Conservation (phyloP, 2,329 filamentous ascomycete species). For the Trichoderma guizhouense region DNA sequence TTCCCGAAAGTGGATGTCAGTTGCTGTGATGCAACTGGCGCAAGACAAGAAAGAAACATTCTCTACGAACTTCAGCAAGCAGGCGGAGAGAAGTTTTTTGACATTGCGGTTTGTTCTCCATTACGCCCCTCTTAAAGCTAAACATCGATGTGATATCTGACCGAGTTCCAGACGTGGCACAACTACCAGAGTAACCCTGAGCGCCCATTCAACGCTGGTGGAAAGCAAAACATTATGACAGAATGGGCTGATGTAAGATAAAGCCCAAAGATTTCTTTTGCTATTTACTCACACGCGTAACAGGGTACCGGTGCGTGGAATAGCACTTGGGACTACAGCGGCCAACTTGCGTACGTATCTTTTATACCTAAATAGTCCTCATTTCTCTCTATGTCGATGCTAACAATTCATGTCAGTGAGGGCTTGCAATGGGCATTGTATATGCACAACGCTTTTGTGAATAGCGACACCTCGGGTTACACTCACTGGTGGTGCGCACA, state of each 20-base stretch:
- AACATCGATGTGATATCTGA: background rate
- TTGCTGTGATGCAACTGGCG: conserved; percentile 11
- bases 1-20: conserved; percentile 10
- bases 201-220: conserved; percentile 5
- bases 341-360: conserved; percentile 7
- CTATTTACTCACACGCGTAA: background rate
- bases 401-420: background rate
- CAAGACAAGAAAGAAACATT: conserved; percentile 11
- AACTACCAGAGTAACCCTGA: conserved; percentile 15
- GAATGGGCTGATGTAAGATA: conserved; percentile 11
- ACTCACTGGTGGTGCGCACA: conserved; percentile 14
- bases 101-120: background rate
- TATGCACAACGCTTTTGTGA: conserved; percentile 11
- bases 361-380: background rate
- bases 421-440: conserved; percentile 10
- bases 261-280: background rate
- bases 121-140: background rate
- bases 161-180: conserved; percentile 1
- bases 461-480: conserved; percentile 8
- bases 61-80: conserved; percentile 12
- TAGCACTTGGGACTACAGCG: conserved; percentile 13
- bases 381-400: background rate
- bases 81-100: conserved; percentile 4
- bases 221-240: conserved; percentile 6
- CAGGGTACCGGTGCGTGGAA: conserved; percentile 8